Percentiles rank a stretch among this genome's conserved stretches.
These are phyloP conservation scores for Pythium aphanidermatum DNA, from an alignment of 352 stramenopile species.

Conservation along the genomic window DNA sequence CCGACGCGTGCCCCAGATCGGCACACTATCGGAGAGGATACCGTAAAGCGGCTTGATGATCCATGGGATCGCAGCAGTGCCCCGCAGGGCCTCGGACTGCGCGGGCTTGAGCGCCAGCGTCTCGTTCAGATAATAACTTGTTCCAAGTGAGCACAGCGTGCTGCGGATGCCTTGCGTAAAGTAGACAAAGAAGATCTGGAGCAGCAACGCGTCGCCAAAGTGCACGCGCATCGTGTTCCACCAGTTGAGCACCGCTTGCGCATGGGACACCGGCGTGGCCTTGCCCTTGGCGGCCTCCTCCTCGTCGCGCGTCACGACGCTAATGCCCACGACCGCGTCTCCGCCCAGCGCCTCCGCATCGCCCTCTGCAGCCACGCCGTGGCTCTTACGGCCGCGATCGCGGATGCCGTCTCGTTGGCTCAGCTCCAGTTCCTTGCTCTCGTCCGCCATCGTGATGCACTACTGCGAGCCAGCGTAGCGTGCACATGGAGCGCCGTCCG, in stretches of 20 bases:
- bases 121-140: conserved; percentile 78
- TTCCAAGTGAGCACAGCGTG: conserved; percentile 68
- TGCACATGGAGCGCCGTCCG: not conserved
- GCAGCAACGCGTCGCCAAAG: conserved; percentile 58
- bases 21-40: conserved; percentile 70
- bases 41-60: conserved; percentile 80
- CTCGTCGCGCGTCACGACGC: conserved; percentile 2
- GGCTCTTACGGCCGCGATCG: conserved; percentile 47
- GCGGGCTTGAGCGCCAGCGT: conserved; percentile 56
- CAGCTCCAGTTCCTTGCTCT: conserved; percentile 27
- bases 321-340: conserved; percentile 1
- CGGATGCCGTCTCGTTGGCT: conserved; percentile 39
- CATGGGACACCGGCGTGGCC: conserved; percentile 15
- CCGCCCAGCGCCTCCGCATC: no score
- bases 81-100: conserved; percentile 60
- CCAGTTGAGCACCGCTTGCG: conserved; percentile 45
- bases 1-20: conserved; percentile 63
- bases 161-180: conserved; percentile 74
- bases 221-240: conserved; percentile 53
- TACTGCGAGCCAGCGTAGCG: conserved; percentile 6
- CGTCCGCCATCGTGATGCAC: conserved; percentile 21
- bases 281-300: conserved; percentile 10
- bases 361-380: conserved; percentile 15
- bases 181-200: conserved; percentile 84
- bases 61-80: conserved; percentile 67